phyloP scores from a whole-genome alignment of 495 filamentous ascomycete genomes.

The Tuber umbilicatum region DNA sequence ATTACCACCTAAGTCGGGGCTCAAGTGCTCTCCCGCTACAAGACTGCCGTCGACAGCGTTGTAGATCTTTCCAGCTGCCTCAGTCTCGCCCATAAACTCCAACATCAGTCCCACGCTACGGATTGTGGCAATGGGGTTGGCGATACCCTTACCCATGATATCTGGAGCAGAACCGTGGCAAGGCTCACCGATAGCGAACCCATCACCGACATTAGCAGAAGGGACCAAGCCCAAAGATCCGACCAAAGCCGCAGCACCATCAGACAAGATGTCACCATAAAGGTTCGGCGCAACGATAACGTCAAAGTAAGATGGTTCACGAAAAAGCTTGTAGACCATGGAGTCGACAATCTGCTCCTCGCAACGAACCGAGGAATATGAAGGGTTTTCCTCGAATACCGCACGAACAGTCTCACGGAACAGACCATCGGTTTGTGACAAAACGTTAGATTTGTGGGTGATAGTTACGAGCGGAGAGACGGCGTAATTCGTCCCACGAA shows the following conservation, averaged over 20 bases:
- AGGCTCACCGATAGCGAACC: conserved; percentile 94
- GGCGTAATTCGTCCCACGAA: conserved; percentile 51
- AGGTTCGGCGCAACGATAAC: conserved; percentile 97
- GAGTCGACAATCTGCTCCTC: conserved; percentile 99
- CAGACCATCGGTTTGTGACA: conserved; percentile 91
- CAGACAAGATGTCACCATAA: conserved; percentile 93
- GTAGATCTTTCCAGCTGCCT: conserved; percentile 83
- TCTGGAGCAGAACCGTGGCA: conserved; percentile 96
- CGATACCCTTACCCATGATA: conserved; percentile 84
- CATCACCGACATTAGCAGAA: conserved; percentile 91
- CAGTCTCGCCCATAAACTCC: conserved; percentile 82
- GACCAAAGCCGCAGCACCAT: conserved; percentile 91
- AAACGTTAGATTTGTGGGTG: conserved; percentile 97
- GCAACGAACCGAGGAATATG: conserved; percentile 58
- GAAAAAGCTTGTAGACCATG: conserved; percentile 99
- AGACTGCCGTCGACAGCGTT: conserved; percentile 86
- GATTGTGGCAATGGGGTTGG: conserved; percentile 93
- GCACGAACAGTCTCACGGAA: conserved; percentile 73
- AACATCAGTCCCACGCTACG: conserved; percentile 89
- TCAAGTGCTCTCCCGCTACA: conserved; percentile 71
- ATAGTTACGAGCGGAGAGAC: conserved; percentile 68
- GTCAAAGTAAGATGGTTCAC: conserved; percentile 86
- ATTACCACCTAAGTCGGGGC: conserved; percentile 84
- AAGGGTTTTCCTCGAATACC: conserved; percentile 50
- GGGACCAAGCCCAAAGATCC: conserved; percentile 91